Conservation (phyloP, 208 protist species). For the Giardia muris region DNA sequence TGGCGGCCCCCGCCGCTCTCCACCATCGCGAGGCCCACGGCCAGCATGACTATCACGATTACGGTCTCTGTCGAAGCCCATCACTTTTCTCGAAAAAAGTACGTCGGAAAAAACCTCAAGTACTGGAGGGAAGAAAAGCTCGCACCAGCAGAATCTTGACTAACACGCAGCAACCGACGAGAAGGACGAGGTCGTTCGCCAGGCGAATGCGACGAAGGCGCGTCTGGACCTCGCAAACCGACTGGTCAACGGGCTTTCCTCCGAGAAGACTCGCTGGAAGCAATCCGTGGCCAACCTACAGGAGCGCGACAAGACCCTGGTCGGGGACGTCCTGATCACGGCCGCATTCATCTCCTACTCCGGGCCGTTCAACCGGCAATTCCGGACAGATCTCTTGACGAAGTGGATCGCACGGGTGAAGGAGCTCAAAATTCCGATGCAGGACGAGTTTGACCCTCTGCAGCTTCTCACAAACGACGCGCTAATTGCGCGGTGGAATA, state of each 20-base stretch:
- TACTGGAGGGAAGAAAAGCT: not conserved
- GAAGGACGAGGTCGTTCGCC: slow-evolving; percentile 39
- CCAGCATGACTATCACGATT: not conserved
- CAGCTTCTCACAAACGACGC: slow-evolving; percentile 50
- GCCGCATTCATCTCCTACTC: slow-evolving; percentile 89
- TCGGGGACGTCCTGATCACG: slow-evolving; percentile 82
- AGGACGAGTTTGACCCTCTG: slow-evolving; percentile 20
- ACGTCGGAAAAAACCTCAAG: not conserved
- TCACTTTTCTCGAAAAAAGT: not conserved
- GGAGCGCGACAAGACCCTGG: slow-evolving; percentile 60
- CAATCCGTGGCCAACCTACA: slow-evolving; percentile 69
- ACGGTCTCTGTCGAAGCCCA: not conserved
- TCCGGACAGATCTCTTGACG: slow-evolving; percentile 12
- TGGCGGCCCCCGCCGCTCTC: not conserved
- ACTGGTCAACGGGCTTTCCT: slow-evolving; percentile 73
- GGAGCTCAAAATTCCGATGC: slow-evolving; percentile 29
- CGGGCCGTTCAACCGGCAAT: slow-evolving; percentile 72
- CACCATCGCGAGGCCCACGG: not conserved
- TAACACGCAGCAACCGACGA: slow-evolving; percentile 28
- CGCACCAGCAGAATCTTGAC: not conserved
- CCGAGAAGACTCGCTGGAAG: slow-evolving; percentile 84
- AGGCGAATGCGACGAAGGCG: slow-evolving; percentile 32
- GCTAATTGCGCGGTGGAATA: slow-evolving; percentile 76
- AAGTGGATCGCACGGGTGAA: slow-evolving; percentile 32
- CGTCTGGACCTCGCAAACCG: slow-evolving; percentile 57